phyloP scores from a whole-genome alignment of 345 rosid genomes.

The Populus simonii region DNA sequence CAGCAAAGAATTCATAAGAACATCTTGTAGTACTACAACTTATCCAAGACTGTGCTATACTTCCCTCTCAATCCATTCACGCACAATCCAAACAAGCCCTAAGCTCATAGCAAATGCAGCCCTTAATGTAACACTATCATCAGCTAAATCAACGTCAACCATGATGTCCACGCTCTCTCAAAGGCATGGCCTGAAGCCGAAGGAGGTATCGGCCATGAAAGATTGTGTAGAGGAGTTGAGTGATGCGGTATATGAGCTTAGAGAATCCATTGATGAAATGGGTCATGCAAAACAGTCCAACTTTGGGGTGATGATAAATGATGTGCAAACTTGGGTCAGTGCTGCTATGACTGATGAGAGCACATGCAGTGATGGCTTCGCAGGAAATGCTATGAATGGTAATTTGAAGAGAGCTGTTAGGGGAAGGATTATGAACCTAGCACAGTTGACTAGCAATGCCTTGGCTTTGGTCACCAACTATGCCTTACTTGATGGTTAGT shows the following conservation, averaged over 20 bases:
- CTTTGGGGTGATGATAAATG: too few species aligned
- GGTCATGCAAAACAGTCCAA: constrained; percentile 9
- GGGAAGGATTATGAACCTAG: constrained; percentile 35
- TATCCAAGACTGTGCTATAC: constrained; percentile 61
- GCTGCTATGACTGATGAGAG: constrained; percentile 67
- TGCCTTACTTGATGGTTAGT: constrained; percentile 42
- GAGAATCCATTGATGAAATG: constrained; percentile 60
- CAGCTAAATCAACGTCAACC: constrained; percentile 39
- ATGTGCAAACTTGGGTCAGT: constrained; percentile 48
- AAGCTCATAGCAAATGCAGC: constrained; percentile 62
- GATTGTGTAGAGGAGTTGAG: constrained; percentile 74
- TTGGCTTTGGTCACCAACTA: constrained; percentile 64
- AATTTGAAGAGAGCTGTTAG: constrained; percentile 30
- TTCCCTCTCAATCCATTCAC: constrained; percentile 55
- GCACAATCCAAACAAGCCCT: constrained; percentile 60
- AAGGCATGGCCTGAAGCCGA: constrained; percentile 37
- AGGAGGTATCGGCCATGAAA: constrained; percentile 50
- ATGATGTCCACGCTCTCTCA: constrained; percentile 46
- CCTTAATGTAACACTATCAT: constrained; percentile 47
- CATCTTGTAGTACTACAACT: constrained; percentile 53
- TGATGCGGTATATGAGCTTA: constrained; percentile 53
- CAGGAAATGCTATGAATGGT: constrained; percentile 30
- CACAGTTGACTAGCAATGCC: constrained; percentile 72
- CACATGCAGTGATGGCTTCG: constrained; percentile 76
- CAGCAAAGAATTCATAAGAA: constrained; percentile 51